Base-by-base conservation (phyloP, 805 yeast species). In the Candida odintsovae region DNA sequence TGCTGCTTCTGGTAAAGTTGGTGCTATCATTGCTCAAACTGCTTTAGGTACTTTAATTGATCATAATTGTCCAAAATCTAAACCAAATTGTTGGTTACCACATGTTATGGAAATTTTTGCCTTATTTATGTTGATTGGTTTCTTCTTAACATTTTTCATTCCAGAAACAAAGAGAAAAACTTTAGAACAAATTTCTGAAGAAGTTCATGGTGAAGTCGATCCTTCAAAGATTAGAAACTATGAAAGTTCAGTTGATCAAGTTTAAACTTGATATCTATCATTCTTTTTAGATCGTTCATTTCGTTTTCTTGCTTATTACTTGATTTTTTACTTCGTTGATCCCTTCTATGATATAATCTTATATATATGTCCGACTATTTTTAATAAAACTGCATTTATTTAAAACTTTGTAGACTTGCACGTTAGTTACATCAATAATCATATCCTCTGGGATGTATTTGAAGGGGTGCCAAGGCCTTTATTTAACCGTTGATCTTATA, bases 61-160 rank as follows among this genome's bases (percentile, higher is more conserved):
- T 75, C 92, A 85, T 68, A 76, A 79, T 52, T 89, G 96, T 79
- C 71, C 88, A 33, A 65, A 77, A 50, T 64, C 64, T 33, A 43
- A 58, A 31, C 58, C 58, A 36, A 78, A 80, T 71, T 88, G 96
- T 81, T 88, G 79, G 83, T 77, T 88, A 67, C 88, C 89, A 39
- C 96, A 89, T 58, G 95, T 89, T 55, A 88, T 89, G 95, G 90
- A 89, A 73, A 88, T 89, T 65, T 89, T 86, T 66, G 96, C 96
- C 19, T 74, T 89, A 46, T 89, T 89, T 78, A 89, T 89, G 97
- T 75, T 89, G 70, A 56, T 82, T 43, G 97, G 97, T 73, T 57
- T 80, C 57, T 68, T 75, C 59, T 66, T 81, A 38, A 68, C 94
- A 13, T 64, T 85, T 45, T 75, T 86, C 59, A 71, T 88, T 55